Conservation (phyloP, 768 basidiomycete species). For the Rossbeevera mucosa region DNA sequence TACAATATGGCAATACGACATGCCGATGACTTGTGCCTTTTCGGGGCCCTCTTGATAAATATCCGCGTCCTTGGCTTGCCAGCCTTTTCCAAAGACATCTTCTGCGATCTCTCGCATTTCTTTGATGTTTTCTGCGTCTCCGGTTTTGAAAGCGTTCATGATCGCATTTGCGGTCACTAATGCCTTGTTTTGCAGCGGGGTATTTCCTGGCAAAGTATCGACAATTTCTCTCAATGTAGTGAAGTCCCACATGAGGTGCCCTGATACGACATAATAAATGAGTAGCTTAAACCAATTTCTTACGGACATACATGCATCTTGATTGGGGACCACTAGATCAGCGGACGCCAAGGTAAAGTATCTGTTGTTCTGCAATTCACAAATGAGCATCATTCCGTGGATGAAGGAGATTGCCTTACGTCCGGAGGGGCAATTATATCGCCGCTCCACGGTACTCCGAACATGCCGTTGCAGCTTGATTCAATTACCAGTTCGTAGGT, state of each 20-base stretch:
- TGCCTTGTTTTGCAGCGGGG: slow-evolving; percentile 77
- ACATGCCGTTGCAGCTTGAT: slow-evolving; percentile 93
- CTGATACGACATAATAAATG: slow-evolving; percentile 30
- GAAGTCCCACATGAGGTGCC: slow-evolving; percentile 88
- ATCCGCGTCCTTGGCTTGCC: slow-evolving; percentile 67
- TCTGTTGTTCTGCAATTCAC: slow-evolving; percentile 53
- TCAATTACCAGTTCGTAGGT: slow-evolving; percentile 70
- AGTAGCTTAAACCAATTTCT: neutral
- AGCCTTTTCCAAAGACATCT: slow-evolving; percentile 76
- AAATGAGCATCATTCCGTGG: neutral
- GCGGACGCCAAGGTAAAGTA: slow-evolving; percentile 72
- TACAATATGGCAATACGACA: slow-evolving; percentile 41
- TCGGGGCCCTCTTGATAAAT: slow-evolving; percentile 66
- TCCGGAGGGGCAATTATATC: slow-evolving; percentile 85
- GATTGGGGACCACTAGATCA: slow-evolving; percentile 92
- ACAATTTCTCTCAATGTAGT: slow-evolving; percentile 68
- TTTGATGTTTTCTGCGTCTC: slow-evolving; percentile 51
- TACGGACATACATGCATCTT: slow-evolving; percentile 49
- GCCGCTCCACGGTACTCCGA: slow-evolving; percentile 78
- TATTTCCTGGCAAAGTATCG: slow-evolving; percentile 73
- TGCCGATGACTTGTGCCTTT: slow-evolving; percentile 70
- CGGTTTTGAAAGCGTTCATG: slow-evolving; percentile 80
- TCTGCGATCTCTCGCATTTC: slow-evolving; percentile 70
- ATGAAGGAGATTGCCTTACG: slow-evolving; percentile 38
- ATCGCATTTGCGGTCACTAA: slow-evolving; percentile 74